Evolutionary conservation across 768 basidiomycete species (phyloP).

Genomic region (Leccinum longicurvipes): DNA sequence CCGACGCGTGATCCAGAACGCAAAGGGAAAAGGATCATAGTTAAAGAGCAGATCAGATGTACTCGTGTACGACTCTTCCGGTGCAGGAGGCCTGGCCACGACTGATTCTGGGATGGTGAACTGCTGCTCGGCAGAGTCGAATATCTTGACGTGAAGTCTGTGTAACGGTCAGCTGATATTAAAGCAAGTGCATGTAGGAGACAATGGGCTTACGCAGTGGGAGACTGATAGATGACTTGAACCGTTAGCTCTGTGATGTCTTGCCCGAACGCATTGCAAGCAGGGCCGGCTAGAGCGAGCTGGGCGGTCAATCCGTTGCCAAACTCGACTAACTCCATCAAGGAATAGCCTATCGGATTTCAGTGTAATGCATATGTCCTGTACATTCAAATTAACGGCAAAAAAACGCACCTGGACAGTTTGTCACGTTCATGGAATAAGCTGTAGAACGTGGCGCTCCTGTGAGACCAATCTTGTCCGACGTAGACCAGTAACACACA

Average conservation of each 20-base stretch:
- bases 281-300: conserved; percentile 48
- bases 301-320: conserved; percentile 49
- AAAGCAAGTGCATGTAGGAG: not conserved
- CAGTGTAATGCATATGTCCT: not conserved
- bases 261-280: conserved; percentile 61
- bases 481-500: not conserved
- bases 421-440: conserved; percentile 20
- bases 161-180: not conserved
- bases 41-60: conserved; percentile 66
- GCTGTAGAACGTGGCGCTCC: not conserved
- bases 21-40: conserved; percentile 59
- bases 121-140: conserved; percentile 55
- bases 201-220: conserved; percentile 37
- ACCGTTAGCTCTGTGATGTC: conserved; percentile 57
- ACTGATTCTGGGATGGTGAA: conserved; percentile 60
- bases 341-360: conserved; percentile 45
- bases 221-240: conserved; percentile 59
- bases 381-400: not conserved
- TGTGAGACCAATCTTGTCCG: not conserved
- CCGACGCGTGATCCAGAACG: conserved; percentile 75
- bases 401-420: conserved; percentile 27
- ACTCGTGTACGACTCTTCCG: conserved; percentile 32
- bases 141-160: conserved; percentile 66
- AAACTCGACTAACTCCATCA: conserved; percentile 41
- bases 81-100: conserved; percentile 39